Base-by-base conservation (phyloP, 176 grass and related monocot species). In the Leersia perrieri region DNA sequence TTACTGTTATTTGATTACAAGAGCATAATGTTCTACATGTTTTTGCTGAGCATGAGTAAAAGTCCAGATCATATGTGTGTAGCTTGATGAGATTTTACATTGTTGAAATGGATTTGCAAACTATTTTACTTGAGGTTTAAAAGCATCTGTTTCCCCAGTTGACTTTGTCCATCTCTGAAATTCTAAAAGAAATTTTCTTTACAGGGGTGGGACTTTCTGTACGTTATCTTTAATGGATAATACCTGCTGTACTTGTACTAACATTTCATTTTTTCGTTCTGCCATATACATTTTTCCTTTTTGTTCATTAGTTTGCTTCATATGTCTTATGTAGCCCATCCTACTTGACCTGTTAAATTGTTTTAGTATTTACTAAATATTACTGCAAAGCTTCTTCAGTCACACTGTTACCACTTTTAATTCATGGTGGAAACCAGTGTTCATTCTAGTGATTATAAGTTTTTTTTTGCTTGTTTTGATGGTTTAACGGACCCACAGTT, bases 391-490 rank as follows among this genome's bases (percentile, higher is more conserved):
- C 65, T 47, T 22, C 15, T 32, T 51, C 47, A 22, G 75, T 39
- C 39, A 47, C 60, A 13, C 7, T 35, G 39, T 65, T 65, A 64
- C 11, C 36, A 63, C 38, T 22, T 51, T 66, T 66, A 79, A 30
- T 63, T 67, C 41, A 67, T 75, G 73, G 36, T 51, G 51, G 76
- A 41, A 51, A 67, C 51, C 49, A 68, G 12, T 79, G 72, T 44
- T 64, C 39, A 33, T 25, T 53, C 2, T 64, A 68, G 27, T 85
- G 10, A 22, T 86, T 70, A 1, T 32, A 11, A 20, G n/a, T n/a
- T n/a, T 81, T 86, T 68, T 81, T 25, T 12, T 51, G 16, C 51
- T 29, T 74, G 31, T 79, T 20, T 26, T 34, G 27, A 44, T 58
- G 38, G 36, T 26, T 79, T 53, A 20, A 18, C 9, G 32, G 30